Evolutionary conservation across 1,139 yeast genomes (phyloP).

Genomic region (Wickerhamiella pararugosa): DNA sequence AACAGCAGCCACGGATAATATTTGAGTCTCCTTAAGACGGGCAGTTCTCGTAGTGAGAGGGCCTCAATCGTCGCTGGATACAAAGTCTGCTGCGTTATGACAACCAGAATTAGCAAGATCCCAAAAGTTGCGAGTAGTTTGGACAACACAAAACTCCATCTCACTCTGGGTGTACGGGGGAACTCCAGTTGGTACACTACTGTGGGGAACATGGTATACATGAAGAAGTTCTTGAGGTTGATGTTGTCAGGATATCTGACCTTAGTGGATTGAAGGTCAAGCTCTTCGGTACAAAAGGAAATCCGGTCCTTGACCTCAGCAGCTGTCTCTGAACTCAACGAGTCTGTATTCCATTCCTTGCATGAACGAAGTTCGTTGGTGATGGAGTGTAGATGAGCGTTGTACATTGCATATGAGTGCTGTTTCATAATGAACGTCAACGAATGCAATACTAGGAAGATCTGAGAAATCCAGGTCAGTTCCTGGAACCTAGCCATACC

Average conservation of each 20-base stretch:
- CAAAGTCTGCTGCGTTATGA: slow-evolving; percentile 62
- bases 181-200: slow-evolving; percentile 51
- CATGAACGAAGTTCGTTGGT: slow-evolving; percentile 42
- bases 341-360: slow-evolving; percentile 20
- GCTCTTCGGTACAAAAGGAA: slow-evolving; percentile 19
- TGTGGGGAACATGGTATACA: slow-evolving; percentile 82
- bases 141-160: slow-evolving; percentile 56
- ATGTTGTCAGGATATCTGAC: slow-evolving; percentile 56
- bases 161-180: slow-evolving; percentile 56
- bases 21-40: slow-evolving; percentile 33
- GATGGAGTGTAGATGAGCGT: slow-evolving; percentile 72
- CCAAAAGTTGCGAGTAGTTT: slow-evolving; percentile 77
- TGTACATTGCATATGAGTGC: slow-evolving; percentile 81
- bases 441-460: slow-evolving; percentile 68
- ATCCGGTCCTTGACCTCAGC: slow-evolving; percentile 12
- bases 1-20: slow-evolving; percentile 49
- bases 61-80: slow-evolving; percentile 64
- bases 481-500: slow-evolving; percentile 36
- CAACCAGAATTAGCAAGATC: slow-evolving; percentile 65
- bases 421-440: slow-evolving; percentile 79
- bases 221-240: slow-evolving; percentile 49
- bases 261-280: slow-evolving; percentile 20
- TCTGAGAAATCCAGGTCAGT: slow-evolving; percentile 80
- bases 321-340: slow-evolving; percentile 7
- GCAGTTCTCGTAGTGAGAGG: slow-evolving; percentile 32